Conservation (phyloP, 1,284 basidiomycete genomes). For the Wallemia mellicola region DNA sequence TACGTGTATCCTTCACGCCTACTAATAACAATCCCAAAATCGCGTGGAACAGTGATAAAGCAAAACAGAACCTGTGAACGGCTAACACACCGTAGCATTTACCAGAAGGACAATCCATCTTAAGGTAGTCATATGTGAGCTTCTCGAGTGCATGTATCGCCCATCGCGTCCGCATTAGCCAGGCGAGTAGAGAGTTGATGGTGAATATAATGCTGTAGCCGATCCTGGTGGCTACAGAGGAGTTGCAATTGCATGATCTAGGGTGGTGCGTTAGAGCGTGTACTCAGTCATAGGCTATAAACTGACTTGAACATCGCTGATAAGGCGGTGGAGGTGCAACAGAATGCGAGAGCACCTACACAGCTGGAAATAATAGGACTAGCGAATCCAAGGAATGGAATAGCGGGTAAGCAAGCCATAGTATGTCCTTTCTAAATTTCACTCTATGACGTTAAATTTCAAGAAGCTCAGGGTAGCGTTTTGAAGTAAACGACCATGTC, state of each 20-base stretch:
- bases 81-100: slow-evolving; percentile 92
- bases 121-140: slow-evolving; percentile 85
- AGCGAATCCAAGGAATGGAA: neutral
- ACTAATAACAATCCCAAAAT: slow-evolving; percentile 49
- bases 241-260: slow-evolving; percentile 97
- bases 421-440: too few relatives aligned
- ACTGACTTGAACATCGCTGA: neutral
- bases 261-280: slow-evolving; percentile 11
- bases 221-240: slow-evolving; percentile 85
- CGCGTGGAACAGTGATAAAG: slow-evolving; percentile 62
- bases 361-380: slow-evolving; percentile 1
- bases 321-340: neutral
- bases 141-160: slow-evolving; percentile 67
- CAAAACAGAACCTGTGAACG: slow-evolving; percentile 93
- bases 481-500: neutral
- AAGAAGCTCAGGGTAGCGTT: too few relatives aligned
- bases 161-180: slow-evolving; percentile 73
- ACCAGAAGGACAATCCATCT: slow-evolving; percentile 78
- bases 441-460: too few relatives aligned
- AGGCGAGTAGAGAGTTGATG: slow-evolving; percentile 82
- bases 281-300: neutral
- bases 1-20: slow-evolving; percentile 61
- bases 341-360: neutral
- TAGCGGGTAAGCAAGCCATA: neutral
- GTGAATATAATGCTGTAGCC: slow-evolving; percentile 92